These are phyloP conservation scores for Yarrowia sp. DNA, from an alignment of 805 yeast genomes.

Conservation along the genomic window DNA sequence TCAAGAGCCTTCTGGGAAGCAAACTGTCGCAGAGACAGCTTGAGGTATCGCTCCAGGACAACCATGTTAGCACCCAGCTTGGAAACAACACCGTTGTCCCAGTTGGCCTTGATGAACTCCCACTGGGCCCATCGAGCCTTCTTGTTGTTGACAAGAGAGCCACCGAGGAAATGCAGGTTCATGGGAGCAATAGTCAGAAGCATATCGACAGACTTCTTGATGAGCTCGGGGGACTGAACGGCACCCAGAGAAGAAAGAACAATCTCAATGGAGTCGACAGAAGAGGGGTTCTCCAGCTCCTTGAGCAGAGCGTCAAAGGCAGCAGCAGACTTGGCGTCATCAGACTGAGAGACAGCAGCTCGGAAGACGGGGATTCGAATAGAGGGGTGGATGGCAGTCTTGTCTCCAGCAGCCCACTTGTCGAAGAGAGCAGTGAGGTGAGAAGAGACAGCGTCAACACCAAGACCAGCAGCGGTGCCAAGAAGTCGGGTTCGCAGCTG, in stretches of 20 bases:
- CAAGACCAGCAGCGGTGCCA: slow-evolving; percentile 63
- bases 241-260: slow-evolving; percentile 64
- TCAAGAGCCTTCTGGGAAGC: slow-evolving; percentile 51
- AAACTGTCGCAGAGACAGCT: slow-evolving; percentile 50
- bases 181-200: slow-evolving; percentile 57
- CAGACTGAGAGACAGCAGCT: slow-evolving; percentile 53
- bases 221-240: slow-evolving; percentile 51
- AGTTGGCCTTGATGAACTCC: slow-evolving; percentile 59
- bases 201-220: slow-evolving; percentile 53
- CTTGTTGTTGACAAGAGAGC: slow-evolving; percentile 57
- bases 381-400: slow-evolving; percentile 58
- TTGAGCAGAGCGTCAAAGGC: slow-evolving; percentile 54
- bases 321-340: slow-evolving; percentile 50
- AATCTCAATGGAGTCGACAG: slow-evolving; percentile 64
- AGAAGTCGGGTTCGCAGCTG: slow-evolving; percentile 69
- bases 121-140: slow-evolving; percentile 56
- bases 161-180: slow-evolving; percentile 64
- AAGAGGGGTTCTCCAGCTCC: slow-evolving; percentile 59
- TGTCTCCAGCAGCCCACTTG: slow-evolving; percentile 55
- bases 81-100: slow-evolving; percentile 53
- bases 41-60: slow-evolving; percentile 58
- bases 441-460: slow-evolving; percentile 56
- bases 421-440: slow-evolving; percentile 53
- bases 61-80: slow-evolving; percentile 60
- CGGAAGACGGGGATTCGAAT: slow-evolving; percentile 56